Base-by-base conservation (phyloP, 2,329 filamentous ascomycete species). In the Elsinoe batatas region DNA sequence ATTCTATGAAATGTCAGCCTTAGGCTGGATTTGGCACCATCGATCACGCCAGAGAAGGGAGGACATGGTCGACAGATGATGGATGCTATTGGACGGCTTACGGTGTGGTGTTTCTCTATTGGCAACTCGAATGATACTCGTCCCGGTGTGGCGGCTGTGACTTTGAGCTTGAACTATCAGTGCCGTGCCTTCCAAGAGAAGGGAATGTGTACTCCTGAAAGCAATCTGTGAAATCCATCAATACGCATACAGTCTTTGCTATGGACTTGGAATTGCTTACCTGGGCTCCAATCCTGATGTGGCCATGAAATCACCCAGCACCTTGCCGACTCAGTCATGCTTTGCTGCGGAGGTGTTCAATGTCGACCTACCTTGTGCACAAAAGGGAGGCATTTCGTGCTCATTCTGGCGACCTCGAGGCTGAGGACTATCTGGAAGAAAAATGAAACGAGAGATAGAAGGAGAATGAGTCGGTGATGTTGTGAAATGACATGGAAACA, bases 101-200 rank as follows among this genome's bases (percentile, higher is more conserved):
- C 86, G 1, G 86, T 90, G 64, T 91, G 87, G 58, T 89, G 79
- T 60, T 85, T 83, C 53, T 83, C 73, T 58, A 91, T 87, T 60
- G 86, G 79, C 8, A 91, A 73, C 65, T 90, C 86, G 67, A 91
- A 90, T 58, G 87, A 79, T 18, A 91, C 87, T 55, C 75, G 78
- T 35, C 87, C 87, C 0, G 81, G 76, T 4, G 75, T 68, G 1
- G 85, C 87, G 58, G 78, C 75, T 10, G 80, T 80, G 38, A 91
- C 74, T 38, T 83, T 79, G 59, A 91, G 78, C 84, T 90, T 18
- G 30, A 12, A 2, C 12, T 8, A 20, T 49, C 20, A 49, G 44
- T 30, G 26, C 5, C 17, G 12, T 7, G 12, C 44, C 32, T 17
- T 13, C 12, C 11, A n/a, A 22, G 1, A 4, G 3, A 10, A 5